Evolutionary conservation across 495 filamentous ascomycete genomes (phyloP).

Genomic region (Aspergillus panamensis): DNA sequence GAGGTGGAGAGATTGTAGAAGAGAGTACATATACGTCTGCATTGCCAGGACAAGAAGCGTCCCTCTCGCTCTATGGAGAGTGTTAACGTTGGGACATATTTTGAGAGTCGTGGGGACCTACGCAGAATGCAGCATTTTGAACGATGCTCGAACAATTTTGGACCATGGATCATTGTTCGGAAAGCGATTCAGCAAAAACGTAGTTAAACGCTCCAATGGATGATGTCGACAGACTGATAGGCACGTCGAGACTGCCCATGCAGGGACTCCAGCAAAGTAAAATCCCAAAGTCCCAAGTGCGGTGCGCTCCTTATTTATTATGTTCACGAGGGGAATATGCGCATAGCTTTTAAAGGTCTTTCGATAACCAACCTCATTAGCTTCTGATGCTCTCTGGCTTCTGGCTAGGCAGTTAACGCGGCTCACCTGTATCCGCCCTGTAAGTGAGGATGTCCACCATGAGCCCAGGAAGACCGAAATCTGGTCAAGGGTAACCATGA

Average conservation of each 20-base stretch:
- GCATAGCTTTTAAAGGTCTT: slow-evolving; percentile 48
- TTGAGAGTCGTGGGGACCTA: slow-evolving; percentile 19
- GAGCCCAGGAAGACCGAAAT: slow-evolving; percentile 41
- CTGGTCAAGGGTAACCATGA: slow-evolving; percentile 43
- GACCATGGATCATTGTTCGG: slow-evolving; percentile 26
- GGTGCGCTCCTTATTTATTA: slow-evolving; percentile 38
- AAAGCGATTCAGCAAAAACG: slow-evolving; percentile 27
- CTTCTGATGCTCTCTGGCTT: background rate
- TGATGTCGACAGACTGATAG: slow-evolving; percentile 42
- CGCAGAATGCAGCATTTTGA: slow-evolving; percentile 34
- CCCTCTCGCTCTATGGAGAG: slow-evolving; percentile 29
- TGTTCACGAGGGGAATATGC: slow-evolving; percentile 35
- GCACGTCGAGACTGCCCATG: slow-evolving; percentile 40
- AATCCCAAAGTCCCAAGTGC: slow-evolving; percentile 35
- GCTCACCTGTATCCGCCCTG: slow-evolving; percentile 46
- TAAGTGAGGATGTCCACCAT: slow-evolving; percentile 44
- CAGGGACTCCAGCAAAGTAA: slow-evolving; percentile 46
- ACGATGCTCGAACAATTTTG: slow-evolving; percentile 28
- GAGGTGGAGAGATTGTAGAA: slow-evolving; percentile 47
- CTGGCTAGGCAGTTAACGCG: background rate
- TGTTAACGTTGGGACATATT: slow-evolving; percentile 16
- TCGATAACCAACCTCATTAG: background rate
- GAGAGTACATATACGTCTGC: slow-evolving; percentile 47
- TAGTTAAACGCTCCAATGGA: slow-evolving; percentile 37
- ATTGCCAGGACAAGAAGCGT: slow-evolving; percentile 39